These are phyloP conservation scores for Phaeomoniella chlamydospora DNA, from an alignment of 2,329 filamentous ascomycete species.

Conservation along the genomic window DNA sequence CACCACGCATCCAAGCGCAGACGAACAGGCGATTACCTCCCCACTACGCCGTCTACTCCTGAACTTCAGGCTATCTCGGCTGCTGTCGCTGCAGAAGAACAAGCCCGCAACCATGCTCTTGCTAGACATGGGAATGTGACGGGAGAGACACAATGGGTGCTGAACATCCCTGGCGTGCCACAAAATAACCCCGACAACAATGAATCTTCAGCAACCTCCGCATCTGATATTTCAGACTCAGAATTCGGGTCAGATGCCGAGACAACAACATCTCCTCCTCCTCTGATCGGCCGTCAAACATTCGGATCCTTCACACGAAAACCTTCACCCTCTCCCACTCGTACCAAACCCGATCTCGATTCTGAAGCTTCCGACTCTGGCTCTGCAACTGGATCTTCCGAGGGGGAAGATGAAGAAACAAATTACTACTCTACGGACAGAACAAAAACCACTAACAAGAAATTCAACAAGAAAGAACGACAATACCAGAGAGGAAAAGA, in stretches of 20 bases:
- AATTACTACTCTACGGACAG: not conserved
- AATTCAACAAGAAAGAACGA: not conserved
- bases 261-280: not conserved
- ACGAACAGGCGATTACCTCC: slow-evolving; percentile 17
- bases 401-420: not conserved
- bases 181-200: slow-evolving; percentile 2
- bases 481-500: slow-evolving; percentile 8
- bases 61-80: slow-evolving; percentile 16
- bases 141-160: slow-evolving; percentile 28
- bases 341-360: not conserved
- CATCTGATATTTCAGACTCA: not conserved
- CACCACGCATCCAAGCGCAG: slow-evolving; percentile 40
- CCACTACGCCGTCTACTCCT: not conserved
- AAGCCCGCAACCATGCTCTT: slow-evolving; percentile 23
- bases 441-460: not conserved
- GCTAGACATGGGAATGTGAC: slow-evolving; percentile 24
- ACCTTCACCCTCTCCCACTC: not conserved
- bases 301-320: slow-evolving; percentile 24
- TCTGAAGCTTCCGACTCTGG: not conserved
- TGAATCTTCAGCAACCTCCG: not conserved
- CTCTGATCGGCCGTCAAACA: slow-evolving; percentile 17
- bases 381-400: not conserved
- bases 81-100: slow-evolving; percentile 24
- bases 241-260: not conserved
- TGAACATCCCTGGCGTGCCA: slow-evolving; percentile 18